Evolutionary conservation across 768 basidiomycete genomes (phyloP), one percentile per base, ranked within the genome.

Genomic region (Crassisporium funariophilum): DNA sequence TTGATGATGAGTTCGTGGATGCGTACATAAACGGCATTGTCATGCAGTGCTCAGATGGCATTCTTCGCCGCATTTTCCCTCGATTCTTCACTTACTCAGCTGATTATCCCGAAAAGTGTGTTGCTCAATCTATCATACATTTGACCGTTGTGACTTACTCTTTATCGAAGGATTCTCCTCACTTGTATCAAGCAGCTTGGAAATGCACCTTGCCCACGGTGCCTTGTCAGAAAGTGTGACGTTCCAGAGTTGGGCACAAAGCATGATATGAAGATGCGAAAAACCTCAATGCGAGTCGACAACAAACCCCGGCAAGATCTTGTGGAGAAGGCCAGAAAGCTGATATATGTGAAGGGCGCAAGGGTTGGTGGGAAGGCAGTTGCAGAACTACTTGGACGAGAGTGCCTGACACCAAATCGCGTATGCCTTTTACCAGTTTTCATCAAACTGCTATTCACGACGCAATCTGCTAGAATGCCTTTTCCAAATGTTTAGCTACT

Each of bases 41-140:
- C 0, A 41, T 70, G 3, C 21, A 38, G 5, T 73, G 65, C 41
- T 34, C 25, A 8, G 71, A 73, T 58, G 64, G 66, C 1, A 54
- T 71, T 9, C 6, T 33, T 3, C 58, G 64, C 0, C 59, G 57
- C 2, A 37, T 71, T 8, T 72, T 58, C 44, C 67, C 67, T 12
- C 57, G 63, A 0, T 52, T 74, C n/a, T 63, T 71, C 25, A 69
- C 61, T 0, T 71, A 71, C 40, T 62, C 66, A 4, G 70, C 71
- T 0, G 71, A 73, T 52, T 73, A 72, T 46, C 70, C 67, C 4
- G 68, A 73, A 45, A 71, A 71, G 71, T 73, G 52, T 22, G 61
- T 44, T 49, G n/a, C 9, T 31, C 12, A 5, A 21, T 11, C 25
- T 35, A 24, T 21, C 12, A 7, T 5, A 16, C 5, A 12, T 4